phyloP scores from a whole-genome alignment of 2,329 filamentous ascomycete species.

The Aureobasidium pullulans region DNA sequence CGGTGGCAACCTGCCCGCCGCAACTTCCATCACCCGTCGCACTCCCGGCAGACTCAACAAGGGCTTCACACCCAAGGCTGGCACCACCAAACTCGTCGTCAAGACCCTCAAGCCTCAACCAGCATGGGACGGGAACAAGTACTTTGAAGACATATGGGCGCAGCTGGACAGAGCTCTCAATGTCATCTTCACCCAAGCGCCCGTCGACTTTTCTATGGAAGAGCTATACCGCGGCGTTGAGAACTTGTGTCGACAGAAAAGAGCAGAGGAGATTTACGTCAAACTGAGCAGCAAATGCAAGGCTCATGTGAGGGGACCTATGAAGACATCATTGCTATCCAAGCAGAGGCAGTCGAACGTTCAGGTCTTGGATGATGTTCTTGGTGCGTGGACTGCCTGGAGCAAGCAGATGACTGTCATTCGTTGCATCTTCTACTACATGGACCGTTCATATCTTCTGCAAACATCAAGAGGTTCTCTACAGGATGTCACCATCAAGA shows the following conservation, averaged over 20 bases:
- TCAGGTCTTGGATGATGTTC: slow-evolving; percentile 54
- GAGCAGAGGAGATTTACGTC: slow-evolving; percentile 60
- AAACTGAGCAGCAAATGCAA: slow-evolving; percentile 61
- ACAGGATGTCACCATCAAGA: slow-evolving; percentile 68
- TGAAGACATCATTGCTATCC: slow-evolving; percentile 55
- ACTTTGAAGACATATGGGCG: slow-evolving; percentile 67
- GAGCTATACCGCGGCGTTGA: slow-evolving; percentile 85
- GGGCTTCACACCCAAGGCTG: slow-evolving; percentile 62
- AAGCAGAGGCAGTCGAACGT: slow-evolving; percentile 52
- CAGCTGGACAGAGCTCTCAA: slow-evolving; percentile 68
- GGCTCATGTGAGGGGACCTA: slow-evolving; percentile 47
- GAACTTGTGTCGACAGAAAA: slow-evolving; percentile 76
- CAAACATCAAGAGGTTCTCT: slow-evolving; percentile 66
- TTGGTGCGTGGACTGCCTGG: slow-evolving; percentile 69
- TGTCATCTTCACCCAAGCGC: slow-evolving; percentile 63
- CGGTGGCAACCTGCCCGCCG: neutral
- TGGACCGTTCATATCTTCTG: slow-evolving; percentile 83
- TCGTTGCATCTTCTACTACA: slow-evolving; percentile 84
- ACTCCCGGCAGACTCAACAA: neutral
- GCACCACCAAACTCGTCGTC: slow-evolving; percentile 81
- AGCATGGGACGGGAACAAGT: slow-evolving; percentile 62
- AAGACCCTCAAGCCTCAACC: slow-evolving; percentile 72
- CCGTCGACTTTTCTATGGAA: slow-evolving; percentile 64
- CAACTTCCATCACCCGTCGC: neutral
- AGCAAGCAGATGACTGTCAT: slow-evolving; percentile 68